These are phyloP conservation scores for Iberis pinnata DNA, from an alignment of 345 rosid genomes.

Conservation along the genomic window DNA sequence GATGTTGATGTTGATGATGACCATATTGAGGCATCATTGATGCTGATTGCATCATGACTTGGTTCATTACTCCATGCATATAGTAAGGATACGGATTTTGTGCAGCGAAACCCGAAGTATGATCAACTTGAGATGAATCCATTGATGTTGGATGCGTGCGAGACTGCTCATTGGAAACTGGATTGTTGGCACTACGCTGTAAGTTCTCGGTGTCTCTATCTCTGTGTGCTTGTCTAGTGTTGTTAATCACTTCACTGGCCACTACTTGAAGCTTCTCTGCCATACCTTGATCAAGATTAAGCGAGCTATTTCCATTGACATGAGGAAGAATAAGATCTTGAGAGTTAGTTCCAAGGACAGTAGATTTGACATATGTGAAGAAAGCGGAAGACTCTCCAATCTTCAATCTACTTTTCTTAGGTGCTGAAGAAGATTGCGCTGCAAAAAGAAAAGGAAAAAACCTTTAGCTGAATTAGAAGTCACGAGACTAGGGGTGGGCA, in stretches of 20 bases:
- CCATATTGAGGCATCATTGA: conserved; percentile 59
- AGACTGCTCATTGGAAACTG: conserved; percentile 24
- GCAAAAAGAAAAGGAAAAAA: no score
- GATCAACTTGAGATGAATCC: conserved; percentile 42
- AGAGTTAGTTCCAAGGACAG: conserved; percentile 35
- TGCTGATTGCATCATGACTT: conserved; percentile 62
- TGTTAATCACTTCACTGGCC: conserved; percentile 21
- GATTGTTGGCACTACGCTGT: conserved; percentile 17
- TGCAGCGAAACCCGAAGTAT: conserved; percentile 40
- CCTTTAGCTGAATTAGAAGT: background rate
- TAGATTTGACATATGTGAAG: conserved; percentile 79
- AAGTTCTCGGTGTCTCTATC: conserved; percentile 20
- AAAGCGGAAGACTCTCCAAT: conserved; percentile 94
- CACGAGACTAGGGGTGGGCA: conserved; percentile 12
- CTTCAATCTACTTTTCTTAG: conserved; percentile 63
- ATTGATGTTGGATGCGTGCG: conserved; percentile 46
- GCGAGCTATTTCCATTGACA: conserved; percentile 24
- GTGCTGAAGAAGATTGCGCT: conserved; percentile 62
- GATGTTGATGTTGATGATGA: conserved; percentile 64
- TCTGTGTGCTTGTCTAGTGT: conserved; percentile 7
- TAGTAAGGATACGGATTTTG: conserved; percentile 59
- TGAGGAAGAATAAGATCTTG: conserved; percentile 28
- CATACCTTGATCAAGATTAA: conserved; percentile 13
- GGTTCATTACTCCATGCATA: conserved; percentile 71
- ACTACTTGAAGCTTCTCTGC: conserved; percentile 23